phyloP scores from a whole-genome alignment of 2,329 filamentous ascomycete genomes.

The Hymenoscyphus occultus region DNA sequence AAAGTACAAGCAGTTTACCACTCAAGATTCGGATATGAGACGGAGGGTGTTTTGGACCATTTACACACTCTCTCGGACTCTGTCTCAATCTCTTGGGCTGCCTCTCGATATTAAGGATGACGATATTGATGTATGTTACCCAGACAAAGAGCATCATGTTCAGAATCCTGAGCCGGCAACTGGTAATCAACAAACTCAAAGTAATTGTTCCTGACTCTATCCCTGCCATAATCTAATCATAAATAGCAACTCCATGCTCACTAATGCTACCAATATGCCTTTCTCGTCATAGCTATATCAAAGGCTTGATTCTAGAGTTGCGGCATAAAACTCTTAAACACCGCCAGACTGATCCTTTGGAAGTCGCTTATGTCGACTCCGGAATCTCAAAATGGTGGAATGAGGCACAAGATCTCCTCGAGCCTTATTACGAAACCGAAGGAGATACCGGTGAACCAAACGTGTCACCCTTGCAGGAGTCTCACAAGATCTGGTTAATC shows the following conservation, averaged over 20 bases:
- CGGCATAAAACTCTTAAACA: background rate
- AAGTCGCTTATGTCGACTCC: background rate
- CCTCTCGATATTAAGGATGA: slow-evolving; percentile 55
- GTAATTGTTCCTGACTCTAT: background rate
- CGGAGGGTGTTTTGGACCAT: slow-evolving; percentile 52
- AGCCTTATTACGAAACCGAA: background rate
- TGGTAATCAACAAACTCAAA: background rate
- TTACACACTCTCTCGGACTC: slow-evolving; percentile 52
- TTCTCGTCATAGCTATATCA: background rate
- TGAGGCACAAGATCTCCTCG: background rate
- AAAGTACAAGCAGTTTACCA: slow-evolving; percentile 48
- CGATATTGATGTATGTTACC: slow-evolving; percentile 57
- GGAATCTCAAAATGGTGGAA: background rate
- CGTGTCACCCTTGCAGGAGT: background rate
- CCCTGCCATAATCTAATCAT: background rate
- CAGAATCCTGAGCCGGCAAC: slow-evolving; percentile 9
- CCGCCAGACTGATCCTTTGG: background rate
- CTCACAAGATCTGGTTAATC: background rate
- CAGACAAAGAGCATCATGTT: slow-evolving; percentile 45
- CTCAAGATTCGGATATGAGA: background rate
- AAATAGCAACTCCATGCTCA: background rate
- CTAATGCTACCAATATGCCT: background rate
- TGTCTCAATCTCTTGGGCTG: slow-evolving; percentile 54
- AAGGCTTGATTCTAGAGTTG: background rate
- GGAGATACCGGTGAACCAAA: background rate